Conservation (phyloP, 345 rosid genomes). For the Anacardium occidentale region DNA sequence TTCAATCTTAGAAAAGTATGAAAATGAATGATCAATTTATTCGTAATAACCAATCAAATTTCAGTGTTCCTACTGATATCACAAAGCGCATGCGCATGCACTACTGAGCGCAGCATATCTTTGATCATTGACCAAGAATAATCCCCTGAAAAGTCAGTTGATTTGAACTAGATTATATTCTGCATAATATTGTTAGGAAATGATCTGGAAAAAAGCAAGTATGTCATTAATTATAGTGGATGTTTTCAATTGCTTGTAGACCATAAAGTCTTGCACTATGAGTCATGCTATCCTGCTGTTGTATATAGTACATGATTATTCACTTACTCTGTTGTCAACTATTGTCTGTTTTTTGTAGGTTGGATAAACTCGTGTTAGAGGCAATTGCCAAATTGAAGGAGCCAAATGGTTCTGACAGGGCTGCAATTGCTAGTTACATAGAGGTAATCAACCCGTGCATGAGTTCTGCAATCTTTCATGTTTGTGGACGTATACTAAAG, state of each 20-base stretch:
- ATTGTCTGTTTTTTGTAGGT: conserved; percentile 44
- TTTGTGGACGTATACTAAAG: conserved; percentile 9
- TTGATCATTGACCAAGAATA: neutral
- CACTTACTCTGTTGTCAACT: conserved; percentile 10
- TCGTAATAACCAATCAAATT: neutral
- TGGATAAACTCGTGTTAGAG: conserved; percentile 76
- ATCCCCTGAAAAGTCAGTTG: neutral
- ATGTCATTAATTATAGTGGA: neutral
- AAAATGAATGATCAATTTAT: neutral
- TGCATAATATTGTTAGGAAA: neutral
- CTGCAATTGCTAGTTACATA: conserved; percentile 70
- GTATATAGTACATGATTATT: conserved; percentile 18
- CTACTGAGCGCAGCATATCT: neutral
- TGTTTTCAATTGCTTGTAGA: conserved; percentile 6
- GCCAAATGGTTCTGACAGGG: conserved; percentile 76
- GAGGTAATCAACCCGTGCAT: conserved; percentile 47
- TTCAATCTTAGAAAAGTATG: conserved; percentile 2
- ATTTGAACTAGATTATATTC: neutral
- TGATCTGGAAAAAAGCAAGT: neutral
- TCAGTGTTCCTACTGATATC: neutral
- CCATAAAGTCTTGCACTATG: neutral
- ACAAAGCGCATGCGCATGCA: neutral
- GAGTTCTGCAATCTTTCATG: neutral
- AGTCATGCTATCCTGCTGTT: conserved; percentile 8
- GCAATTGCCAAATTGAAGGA: conserved; percentile 81